These are phyloP conservation scores for Trichoderma sp. DNA, from an alignment of 2,329 filamentous ascomycete genomes.

Conservation along the genomic window DNA sequence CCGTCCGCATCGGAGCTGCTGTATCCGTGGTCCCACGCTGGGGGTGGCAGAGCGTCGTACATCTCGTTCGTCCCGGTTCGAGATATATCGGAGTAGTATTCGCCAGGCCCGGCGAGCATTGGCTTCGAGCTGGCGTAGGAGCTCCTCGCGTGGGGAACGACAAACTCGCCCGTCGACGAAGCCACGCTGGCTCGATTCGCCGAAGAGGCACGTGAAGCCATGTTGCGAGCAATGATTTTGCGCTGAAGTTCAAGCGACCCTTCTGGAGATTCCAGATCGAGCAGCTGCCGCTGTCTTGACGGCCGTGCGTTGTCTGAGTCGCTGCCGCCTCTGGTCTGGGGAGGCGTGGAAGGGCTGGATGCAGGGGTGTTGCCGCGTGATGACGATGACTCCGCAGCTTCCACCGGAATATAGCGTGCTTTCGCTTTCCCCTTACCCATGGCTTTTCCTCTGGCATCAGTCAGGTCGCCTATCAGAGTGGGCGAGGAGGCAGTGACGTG, in stretches of 20 bases:
- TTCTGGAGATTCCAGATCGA: not conserved
- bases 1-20: slow-evolving; percentile 27
- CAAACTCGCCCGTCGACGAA: slow-evolving; percentile 13
- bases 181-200: slow-evolving; percentile 21
- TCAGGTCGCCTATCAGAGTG: slow-evolving; percentile 32
- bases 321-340: not conserved
- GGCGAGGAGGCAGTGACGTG: slow-evolving; percentile 34
- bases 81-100: slow-evolving; percentile 23
- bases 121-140: slow-evolving; percentile 19
- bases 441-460: slow-evolving; percentile 29
- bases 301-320: slow-evolving; percentile 2
- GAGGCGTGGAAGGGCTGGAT: slow-evolving; percentile 6
- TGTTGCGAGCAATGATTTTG: slow-evolving; percentile 8
- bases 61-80: slow-evolving; percentile 5
- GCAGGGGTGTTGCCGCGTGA: slow-evolving; percentile 4
- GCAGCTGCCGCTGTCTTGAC: not conserved
- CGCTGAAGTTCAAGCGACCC: slow-evolving; percentile 8
- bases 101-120: slow-evolving; percentile 10
- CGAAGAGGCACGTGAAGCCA: slow-evolving; percentile 19
- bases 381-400: slow-evolving; percentile 8
- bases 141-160: slow-evolving; percentile 17
- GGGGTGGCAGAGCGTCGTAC: slow-evolving; percentile 8
- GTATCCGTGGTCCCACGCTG: slow-evolving; percentile 20
- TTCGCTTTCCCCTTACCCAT: slow-evolving; percentile 34
- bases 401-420: slow-evolving; percentile 11